Conservation (phyloP, 306 rosid species). For the Ziziphus jujuba region DNA sequence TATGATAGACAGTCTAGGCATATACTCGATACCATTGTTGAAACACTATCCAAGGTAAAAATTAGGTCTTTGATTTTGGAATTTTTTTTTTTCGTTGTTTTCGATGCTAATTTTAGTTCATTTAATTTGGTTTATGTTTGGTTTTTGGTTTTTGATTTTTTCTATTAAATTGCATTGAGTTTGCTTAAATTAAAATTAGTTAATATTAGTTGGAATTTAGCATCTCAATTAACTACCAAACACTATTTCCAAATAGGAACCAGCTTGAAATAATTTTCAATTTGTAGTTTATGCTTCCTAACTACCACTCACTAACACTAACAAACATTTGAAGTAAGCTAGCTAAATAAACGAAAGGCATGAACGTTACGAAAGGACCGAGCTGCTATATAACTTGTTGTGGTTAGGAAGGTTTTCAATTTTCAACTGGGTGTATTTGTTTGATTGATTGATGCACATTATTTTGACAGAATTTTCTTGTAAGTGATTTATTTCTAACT, state of each 20-base stretch:
- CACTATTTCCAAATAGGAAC: too few relatives aligned
- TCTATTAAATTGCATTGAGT: background rate
- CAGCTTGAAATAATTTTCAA: too few relatives aligned
- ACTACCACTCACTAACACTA: too few relatives aligned
- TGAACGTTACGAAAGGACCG: too few relatives aligned
- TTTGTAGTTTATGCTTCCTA: too few relatives aligned
- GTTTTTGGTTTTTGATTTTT: background rate
- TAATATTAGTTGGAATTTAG: too few relatives aligned
- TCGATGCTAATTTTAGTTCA: background rate
- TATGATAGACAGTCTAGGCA: constrained; percentile 77
- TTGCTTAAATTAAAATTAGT: constrained; percentile 1
- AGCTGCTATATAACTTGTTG: background rate
- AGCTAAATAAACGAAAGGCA: too few relatives aligned
- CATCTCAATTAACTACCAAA: too few relatives aligned
- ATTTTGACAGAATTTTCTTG: too few relatives aligned
- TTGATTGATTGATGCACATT: too few relatives aligned
- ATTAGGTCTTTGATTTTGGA: background rate
- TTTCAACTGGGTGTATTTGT: background rate
- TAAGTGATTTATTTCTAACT: too few relatives aligned
- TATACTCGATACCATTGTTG: constrained; percentile 89
- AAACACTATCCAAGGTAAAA: constrained; percentile 73
- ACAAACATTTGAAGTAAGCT: too few relatives aligned
- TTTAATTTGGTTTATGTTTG: background rate
- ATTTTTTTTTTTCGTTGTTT: background rate
- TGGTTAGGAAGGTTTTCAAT: background rate